Base-by-base conservation (phyloP, 73 alveolate species). In the Uronychia binucleata region DNA sequence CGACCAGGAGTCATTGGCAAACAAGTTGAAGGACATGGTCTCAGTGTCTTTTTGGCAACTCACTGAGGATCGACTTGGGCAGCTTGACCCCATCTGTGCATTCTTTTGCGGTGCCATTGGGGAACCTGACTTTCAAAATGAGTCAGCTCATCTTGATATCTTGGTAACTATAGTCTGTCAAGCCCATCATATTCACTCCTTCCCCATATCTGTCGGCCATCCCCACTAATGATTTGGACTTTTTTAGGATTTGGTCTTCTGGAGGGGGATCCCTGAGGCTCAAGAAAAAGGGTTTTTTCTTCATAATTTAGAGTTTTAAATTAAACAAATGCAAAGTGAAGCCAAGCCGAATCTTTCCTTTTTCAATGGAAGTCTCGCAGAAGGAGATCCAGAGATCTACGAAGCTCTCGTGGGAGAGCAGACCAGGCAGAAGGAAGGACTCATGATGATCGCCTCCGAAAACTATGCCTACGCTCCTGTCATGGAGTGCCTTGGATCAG, bases 401-500 rank as follows among this genome's bases (percentile, higher is more conserved):
- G 79, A 83, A 5, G 46, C 77, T 31, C 19, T 89, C 8, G 86
- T 33, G 77, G 67, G 46, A 1, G 94, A 89, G 78, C 74, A 89
- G 86, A 58, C 31, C 29, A 34, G 94, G 27, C 86, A 89, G 60
- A 28, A 59, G 74, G 93, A 93, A 57, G 94, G 99, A 77, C 88
- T 97, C 88, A 93, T 88, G 67, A 83, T 97, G 67, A 97, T 96
- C 84, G 99, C 99, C 31, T 94, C 98, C 0, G 99, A 95, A 91
- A 95, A 94, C 92, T 97, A 86, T 75, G 88, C 98, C 0, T 96
- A 97, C 14, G 86, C 77, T 57, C 94, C 94, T 32, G 99, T 97
- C 35, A 31, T 97, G 78, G 98, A 97, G 57, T 96, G 98, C 74
- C 87, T 97, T 13, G 99, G 99, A 19, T 93, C 99, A 1, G 96